Base-by-base conservation (phyloP, 163 green algal species). In the Smithsoniella earleae region DNA sequence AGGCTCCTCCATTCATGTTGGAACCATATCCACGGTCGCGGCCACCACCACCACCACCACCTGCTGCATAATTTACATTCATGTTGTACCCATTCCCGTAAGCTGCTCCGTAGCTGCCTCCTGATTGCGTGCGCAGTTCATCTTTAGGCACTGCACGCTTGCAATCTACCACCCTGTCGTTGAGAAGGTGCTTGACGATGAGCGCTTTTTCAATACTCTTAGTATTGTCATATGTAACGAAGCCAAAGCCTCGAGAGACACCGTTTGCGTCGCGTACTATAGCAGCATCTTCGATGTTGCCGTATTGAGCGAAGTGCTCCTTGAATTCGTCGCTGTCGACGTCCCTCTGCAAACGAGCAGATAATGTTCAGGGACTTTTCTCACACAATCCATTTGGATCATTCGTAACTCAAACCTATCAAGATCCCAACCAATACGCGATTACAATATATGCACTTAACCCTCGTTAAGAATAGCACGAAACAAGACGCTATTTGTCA, bases 201-300 rank as follows among this genome's bases (percentile, higher is more conserved):
- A 95, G 74, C 72, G 84, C 88, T 77, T 89, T 90, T 69, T 89
- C 85, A 31, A 91, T 88, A 20, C 66, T 81, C 46, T 84, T 77
- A 45, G 86, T 78, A 73, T 92, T 83, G 3, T 86, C 81, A 74
- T 86, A 95, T 0, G 87, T 93, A 3, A 95, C 85, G 80, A 95
- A 95, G 45, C 88, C 88, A 84, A 92, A 95, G 66, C 87, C 87
- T 13, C 86, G 76, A 8, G 78, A 84, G 13, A 75, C 49, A 49
- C 87, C 87, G 25, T 83, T 73, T 25, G 78, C 78, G 38, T 87
- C 85, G 65, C 86, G 78, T 52, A 92, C 73, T 25, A 92, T 82
- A 74, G 87, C 82, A 31, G 66, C 81, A 52, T 91, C 86, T 37
- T 83, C 77, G 66, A 94, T 84, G 33, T 82, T 78, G 54, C 88